phyloP scores from a whole-genome alignment of 2,329 filamentous ascomycete species.

The Teratosphaeria destructans region DNA sequence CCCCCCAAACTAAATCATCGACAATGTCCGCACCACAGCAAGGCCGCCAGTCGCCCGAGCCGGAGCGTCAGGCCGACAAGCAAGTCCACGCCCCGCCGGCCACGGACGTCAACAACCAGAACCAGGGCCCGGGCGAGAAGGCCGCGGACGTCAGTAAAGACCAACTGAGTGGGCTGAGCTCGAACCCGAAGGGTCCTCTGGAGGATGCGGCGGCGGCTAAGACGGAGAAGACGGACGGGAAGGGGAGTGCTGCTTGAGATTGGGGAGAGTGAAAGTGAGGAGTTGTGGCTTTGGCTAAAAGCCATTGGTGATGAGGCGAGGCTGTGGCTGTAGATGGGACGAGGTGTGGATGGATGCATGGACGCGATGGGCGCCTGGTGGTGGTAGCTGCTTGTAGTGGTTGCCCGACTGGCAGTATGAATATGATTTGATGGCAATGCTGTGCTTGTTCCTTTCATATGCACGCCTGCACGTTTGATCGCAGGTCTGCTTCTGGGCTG shows the following conservation, averaged over 20 bases:
- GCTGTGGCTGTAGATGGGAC: neutral
- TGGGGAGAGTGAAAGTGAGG: neutral
- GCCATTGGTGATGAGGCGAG: neutral
- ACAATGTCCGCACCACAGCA: conserved; percentile 56
- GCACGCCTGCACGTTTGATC: neutral
- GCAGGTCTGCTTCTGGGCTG: neutral
- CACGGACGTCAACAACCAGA: conserved; percentile 48
- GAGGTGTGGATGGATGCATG: neutral
- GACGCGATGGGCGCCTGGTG: neutral
- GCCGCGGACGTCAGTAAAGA: conserved; percentile 44
- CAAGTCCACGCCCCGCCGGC: conserved; percentile 53
- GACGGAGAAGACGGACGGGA: conserved; percentile 41
- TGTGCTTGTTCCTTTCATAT: neutral
- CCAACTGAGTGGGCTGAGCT: conserved; percentile 43
- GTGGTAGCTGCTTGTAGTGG: neutral
- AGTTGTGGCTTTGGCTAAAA: neutral
- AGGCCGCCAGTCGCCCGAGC: conserved; percentile 66
- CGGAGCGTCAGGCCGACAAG: conserved; percentile 54
- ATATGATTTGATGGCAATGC: neutral
- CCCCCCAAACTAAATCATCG: conserved; percentile 6
- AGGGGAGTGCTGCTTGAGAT: neutral
- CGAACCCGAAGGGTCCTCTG: conserved; percentile 56
- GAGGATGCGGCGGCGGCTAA: conserved; percentile 52
- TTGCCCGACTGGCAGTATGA: neutral
- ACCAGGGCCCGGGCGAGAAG: conserved; percentile 29